Evolutionary conservation across 2,329 filamentous ascomycete species (phyloP), one percentile per base, ranked within the genome.

Genomic region (Penicillium decumbens): DNA sequence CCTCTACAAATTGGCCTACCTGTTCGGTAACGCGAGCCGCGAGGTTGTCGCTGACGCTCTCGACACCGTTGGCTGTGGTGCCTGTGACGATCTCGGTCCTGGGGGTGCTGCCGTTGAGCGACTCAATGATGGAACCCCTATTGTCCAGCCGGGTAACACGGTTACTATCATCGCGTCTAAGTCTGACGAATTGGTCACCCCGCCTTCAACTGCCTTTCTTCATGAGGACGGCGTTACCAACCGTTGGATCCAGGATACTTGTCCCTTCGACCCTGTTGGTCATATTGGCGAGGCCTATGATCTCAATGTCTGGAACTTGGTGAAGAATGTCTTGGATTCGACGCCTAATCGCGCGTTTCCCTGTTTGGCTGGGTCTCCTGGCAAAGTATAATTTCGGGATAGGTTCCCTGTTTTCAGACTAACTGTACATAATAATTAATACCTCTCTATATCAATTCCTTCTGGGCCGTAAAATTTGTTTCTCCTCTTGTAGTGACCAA

Each of bases 261-360:
- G 68, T 40, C 55, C 58, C 1, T 10, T 63, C 0, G 68, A 71
- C 29, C 62, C 65, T 0, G 67, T 70, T 9, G 68, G 68, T 1
- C 68, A 71, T 52, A 67, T 70, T 47, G 67, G 65, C 1, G 65
- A 69, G 57, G 67, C 65, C 9, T 71, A 69, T 56, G 68, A 71
- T 52, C 37, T 63, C 53, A 70, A 71, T 51, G 67, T 70, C 9
- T 70, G 68, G 68, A 66, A 70, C 47, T 41, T 70, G 60, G 67
- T 71, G 10, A 63, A 62, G 51, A 70, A 71, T 49, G 68, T 65
- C 13, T 43, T 71, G 47, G 62, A 68, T 41, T 58, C 55, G 8
- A 61, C 59, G 8, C 63, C 63, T 9, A 25, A 61, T 18, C 47
- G 62, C 24, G 35, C 59, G 39, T 68, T 69, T 43, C 6, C 58